Conservation (phyloP, 108 stramenopile genomes). For the Cyclotella kingstonii region DNA sequence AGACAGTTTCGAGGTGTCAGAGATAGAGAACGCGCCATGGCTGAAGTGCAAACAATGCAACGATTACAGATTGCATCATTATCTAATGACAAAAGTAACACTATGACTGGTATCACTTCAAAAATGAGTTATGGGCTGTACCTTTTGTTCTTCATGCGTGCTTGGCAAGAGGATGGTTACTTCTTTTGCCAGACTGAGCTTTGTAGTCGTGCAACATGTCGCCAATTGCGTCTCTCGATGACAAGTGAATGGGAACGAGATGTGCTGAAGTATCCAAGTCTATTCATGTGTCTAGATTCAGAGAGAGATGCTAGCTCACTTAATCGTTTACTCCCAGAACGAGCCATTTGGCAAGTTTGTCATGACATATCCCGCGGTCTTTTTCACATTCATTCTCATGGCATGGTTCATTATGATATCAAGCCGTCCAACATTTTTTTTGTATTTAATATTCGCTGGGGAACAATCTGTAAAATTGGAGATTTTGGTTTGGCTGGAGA, state of each 20-base stretch:
- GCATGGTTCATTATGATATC: conserved; percentile 83
- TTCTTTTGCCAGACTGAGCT: conserved; percentile 84
- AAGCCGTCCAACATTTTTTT: conserved; percentile 87
- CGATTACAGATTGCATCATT: conserved; percentile 55
- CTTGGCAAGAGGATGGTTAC: conserved; percentile 85
- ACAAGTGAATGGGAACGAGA: conserved; percentile 54
- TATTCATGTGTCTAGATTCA: conserved; percentile 47
- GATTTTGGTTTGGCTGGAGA: conserved; percentile 83
- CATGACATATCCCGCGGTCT: conserved; percentile 82
- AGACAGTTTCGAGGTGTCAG: conserved; percentile 79
- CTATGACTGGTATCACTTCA: conserved; percentile 3
- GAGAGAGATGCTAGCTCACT: conserved; percentile 17
- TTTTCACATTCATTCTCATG: conserved; percentile 71
- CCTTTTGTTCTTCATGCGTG: conserved; percentile 76
- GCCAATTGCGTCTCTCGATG: conserved; percentile 64
- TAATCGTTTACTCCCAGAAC: conserved; percentile 59
- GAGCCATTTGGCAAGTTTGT: conserved; percentile 78
- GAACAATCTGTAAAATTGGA: conserved; percentile 83
- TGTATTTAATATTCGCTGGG: conserved; percentile 52
- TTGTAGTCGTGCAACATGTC: conserved; percentile 78
- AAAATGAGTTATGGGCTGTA: conserved; percentile 63
- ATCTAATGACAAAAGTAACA: conserved; percentile 1
- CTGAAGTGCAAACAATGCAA: conserved; percentile 83
- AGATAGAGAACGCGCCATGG: conserved; percentile 71
- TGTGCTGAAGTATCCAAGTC: conserved; percentile 63